Conservation (phyloP, 768 basidiomycete genomes). For the Boletellus ananiceps region DNA sequence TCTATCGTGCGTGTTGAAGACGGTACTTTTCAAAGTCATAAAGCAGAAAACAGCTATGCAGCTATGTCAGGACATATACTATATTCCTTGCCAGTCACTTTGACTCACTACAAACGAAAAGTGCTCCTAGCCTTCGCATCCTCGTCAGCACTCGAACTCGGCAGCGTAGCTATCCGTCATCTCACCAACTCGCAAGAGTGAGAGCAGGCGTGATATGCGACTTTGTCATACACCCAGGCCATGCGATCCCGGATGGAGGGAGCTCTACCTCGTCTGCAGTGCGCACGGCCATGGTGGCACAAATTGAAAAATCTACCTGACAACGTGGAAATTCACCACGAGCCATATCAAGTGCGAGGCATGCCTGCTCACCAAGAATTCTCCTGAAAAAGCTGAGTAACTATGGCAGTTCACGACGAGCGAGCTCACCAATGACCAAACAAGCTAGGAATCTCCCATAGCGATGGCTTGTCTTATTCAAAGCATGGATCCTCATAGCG, state of each 20-base stretch:
- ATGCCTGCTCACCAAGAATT: slow-evolving; percentile 14
- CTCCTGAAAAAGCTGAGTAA: slow-evolving; percentile 3
- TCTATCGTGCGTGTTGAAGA: background rate
- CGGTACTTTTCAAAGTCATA: slow-evolving; percentile 13
- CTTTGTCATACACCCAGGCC: slow-evolving; percentile 13
- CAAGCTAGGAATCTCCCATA: slow-evolving; percentile 6
- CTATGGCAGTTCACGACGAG: background rate
- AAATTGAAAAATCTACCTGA: slow-evolving; percentile 18
- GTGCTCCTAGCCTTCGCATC: slow-evolving; percentile 12
- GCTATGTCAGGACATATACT: background rate
- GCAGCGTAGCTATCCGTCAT: background rate
- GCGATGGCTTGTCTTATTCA: slow-evolving; percentile 2
- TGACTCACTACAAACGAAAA: slow-evolving; percentile 18
- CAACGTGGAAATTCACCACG: background rate
- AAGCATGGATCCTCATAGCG: slow-evolving; percentile 17
- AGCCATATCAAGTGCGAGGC: background rate
- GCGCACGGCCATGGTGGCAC: slow-evolving; percentile 13
- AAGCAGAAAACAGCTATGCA: slow-evolving; percentile 13
- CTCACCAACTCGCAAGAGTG: slow-evolving; percentile 23
- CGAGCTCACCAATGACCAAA: slow-evolving; percentile 16
- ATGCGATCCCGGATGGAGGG: slow-evolving; percentile 17
- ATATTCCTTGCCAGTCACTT: background rate
- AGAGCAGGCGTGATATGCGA: slow-evolving; percentile 11
- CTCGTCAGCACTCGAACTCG: background rate
- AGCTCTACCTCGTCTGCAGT: slow-evolving; percentile 6